A percentile compares a stretch with the other conserved stretches of the same genome.
Evolutionary conservation across 768 basidiomycete genomes (phyloP).

Genomic region (Cystobasidium onofrii): DNA sequence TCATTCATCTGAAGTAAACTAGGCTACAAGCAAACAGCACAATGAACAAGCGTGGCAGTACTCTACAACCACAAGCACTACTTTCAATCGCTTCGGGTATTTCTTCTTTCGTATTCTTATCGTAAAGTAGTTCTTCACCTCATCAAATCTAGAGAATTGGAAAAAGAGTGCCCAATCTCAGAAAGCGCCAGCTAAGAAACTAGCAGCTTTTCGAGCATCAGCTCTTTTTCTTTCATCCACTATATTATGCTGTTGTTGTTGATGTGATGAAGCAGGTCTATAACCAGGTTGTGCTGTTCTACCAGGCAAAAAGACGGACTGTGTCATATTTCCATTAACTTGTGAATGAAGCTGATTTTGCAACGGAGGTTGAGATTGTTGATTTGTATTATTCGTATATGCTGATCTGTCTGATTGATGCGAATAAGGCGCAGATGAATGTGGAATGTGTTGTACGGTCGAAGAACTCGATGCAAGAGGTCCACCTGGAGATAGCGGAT

Average conservation of each 20-base stretch:
- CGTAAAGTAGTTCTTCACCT: too few relatives aligned
- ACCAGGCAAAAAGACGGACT: conserved; percentile 28
- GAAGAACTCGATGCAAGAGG: not conserved
- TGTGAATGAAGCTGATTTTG: not conserved
- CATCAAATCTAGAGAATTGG: too few relatives aligned
- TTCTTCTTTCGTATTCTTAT: too few relatives aligned
- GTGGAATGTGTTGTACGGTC: not conserved
- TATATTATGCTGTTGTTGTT: not conserved
- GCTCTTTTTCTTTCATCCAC: conserved; percentile 32
- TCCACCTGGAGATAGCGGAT: not conserved
- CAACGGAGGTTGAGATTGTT: not conserved
- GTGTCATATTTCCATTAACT: not conserved
- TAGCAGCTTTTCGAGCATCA: conserved; percentile 29
- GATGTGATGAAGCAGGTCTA: not conserved
- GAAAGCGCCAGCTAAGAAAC: conserved; percentile 30
- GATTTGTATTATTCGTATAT: not conserved
- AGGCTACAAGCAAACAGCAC: not conserved
- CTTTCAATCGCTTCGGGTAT: too few relatives aligned
- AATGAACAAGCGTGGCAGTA: not conserved
- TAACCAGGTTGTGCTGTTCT: conserved; percentile 15
- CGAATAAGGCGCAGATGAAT: not conserved
- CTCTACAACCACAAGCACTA: not conserved
- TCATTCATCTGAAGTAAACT: not conserved
- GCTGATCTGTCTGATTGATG: not conserved
- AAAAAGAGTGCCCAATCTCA: not conserved